Base-by-base conservation (phyloP, 495 filamentous ascomycete species). In the Lasiosphaeria ovina region DNA sequence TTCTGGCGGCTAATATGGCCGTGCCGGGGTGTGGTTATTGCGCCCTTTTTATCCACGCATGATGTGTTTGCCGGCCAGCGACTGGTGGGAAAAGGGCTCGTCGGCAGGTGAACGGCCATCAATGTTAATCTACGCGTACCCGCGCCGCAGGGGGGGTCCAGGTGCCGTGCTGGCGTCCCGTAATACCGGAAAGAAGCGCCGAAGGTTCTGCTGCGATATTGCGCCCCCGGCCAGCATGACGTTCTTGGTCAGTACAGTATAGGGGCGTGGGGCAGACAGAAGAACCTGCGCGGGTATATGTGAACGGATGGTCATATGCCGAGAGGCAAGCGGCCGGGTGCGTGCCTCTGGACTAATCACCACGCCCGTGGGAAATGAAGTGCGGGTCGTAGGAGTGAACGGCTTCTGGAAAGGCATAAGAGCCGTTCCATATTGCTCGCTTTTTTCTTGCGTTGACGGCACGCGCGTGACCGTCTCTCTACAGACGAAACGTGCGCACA, bases 1-100 rank as follows among this genome's bases (percentile, higher is more conserved):
- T 55, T 51, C 31, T 59, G 14, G n/a, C 56, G 56, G 52, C 57
- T 59, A 59, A 59, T 59, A 55, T 63, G 32, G 4, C 38, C 12
- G 5, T 47, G 44, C 44, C 44, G 44, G 44, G 16, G 44, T n/a
- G 44, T 47, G 12, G 2, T 5, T 3, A 51, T 32, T n/a, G 47
- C 9, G 42, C 40, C n/a, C 16, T 35, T 51, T 48, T 14, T 33
- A 62, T n/a, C 55, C 50, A 40, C 56, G 51, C 61, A 59, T 53
- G 61, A 63, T 51, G 36, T 17, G 35, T 52, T 57, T 59, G 33
- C 53, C 36, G 16, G 57, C 34, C 52, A 9, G 44, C 6, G 51
- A 63, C n/a, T 59, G 57, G 57, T 48, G 44, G 44, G 10, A 51
- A 61, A 62, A 44, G 9, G 7, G 14, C 17, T 1, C n/a, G 6